Evolutionary conservation across 768 basidiomycete species (phyloP), one percentile per base, ranked within the genome.

Genomic region (Termitomyces sp.): DNA sequence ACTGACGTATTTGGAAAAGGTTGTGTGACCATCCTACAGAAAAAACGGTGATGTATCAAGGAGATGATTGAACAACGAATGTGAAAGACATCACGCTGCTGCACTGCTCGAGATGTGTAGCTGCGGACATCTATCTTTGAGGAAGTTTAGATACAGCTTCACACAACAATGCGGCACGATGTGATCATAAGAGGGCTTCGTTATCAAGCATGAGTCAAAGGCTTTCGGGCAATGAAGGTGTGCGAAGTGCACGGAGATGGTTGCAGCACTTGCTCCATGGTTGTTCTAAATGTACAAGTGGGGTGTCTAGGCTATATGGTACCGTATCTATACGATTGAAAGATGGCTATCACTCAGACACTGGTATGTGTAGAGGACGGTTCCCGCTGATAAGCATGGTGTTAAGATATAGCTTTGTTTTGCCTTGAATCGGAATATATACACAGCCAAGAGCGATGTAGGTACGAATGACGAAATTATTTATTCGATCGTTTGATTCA

Each of bases 391-490:
- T 11, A 44, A 11, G n/a, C 21, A 11, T 12, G 19, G 2, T 14
- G 40, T n/a, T n/a, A n/a, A n/a, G n/a, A n/a, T n/a, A n/a, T n/a
- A n/a, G n/a, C n/a, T n/a, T n/a, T n/a, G n/a, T 46, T 21, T 30
- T 32, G n/a, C 32, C 32, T 10, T 46, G 45, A 21, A 46, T 21
- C 21, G n/a, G 21, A 34, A 21, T 47, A 12, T 19, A 32, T 10
- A 46, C 37, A n/a, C n/a, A n/a, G n/a, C n/a, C n/a, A n/a, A n/a
- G n/a, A n/a, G n/a, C n/a, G n/a, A n/a, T n/a, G n/a, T n/a, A n/a
- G n/a, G 28, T 45, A n/a, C 34, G 24, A 15, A 46, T 41, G 46
- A 11, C 57, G 53, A n/a, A 30, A 46, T 58, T 49, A 28, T 28
- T 28, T 28, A 28, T 28, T 3, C 32, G 46, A 47, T 34, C 21